Percentiles rank a stretch among this genome's conserved stretches.
Evolutionary conservation across 305 asterid genomes (phyloP).

Genomic region (Solanum hybrid): DNA sequence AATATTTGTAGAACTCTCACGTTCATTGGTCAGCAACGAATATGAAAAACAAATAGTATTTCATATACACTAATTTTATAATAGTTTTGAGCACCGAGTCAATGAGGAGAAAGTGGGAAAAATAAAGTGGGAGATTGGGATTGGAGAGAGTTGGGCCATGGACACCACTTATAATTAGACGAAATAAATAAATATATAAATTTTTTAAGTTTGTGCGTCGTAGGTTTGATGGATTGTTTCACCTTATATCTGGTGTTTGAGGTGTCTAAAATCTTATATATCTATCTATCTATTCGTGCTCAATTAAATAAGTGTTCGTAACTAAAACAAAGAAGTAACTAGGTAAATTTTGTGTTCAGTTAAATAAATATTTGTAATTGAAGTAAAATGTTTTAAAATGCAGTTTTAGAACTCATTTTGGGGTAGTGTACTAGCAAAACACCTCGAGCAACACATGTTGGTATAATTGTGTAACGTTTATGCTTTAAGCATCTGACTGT

Average conservation of each 20-base stretch:
- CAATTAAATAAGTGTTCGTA: not conserved
- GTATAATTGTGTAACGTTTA: not conserved
- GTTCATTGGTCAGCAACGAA: not conserved
- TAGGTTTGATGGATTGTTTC: not conserved
- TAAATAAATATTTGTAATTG: too few relatives aligned
- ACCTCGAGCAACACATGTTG: not conserved
- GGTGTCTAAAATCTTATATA: not conserved
- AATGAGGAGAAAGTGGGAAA: not conserved
- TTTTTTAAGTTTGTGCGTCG: not conserved
- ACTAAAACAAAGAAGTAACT: not conserved
- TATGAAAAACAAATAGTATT: not conserved
- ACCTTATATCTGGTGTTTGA: not conserved
- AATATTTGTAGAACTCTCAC: not conserved
- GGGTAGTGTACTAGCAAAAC: not conserved
- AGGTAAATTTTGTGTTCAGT: too few relatives aligned
- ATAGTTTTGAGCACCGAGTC: not conserved
- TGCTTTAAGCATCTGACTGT: not conserved
- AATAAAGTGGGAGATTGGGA: not conserved
- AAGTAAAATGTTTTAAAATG: not conserved
- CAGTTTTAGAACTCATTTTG: not conserved
- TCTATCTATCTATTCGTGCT: not conserved
- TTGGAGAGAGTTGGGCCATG: not conserved
- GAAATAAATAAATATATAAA: not conserved
- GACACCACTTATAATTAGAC: not conserved
- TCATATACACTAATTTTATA: not conserved